Evolutionary conservation across 2,329 filamentous ascomycete species (phyloP), one percentile per base, ranked within the genome.

Genomic region (Cadophora sp.): DNA sequence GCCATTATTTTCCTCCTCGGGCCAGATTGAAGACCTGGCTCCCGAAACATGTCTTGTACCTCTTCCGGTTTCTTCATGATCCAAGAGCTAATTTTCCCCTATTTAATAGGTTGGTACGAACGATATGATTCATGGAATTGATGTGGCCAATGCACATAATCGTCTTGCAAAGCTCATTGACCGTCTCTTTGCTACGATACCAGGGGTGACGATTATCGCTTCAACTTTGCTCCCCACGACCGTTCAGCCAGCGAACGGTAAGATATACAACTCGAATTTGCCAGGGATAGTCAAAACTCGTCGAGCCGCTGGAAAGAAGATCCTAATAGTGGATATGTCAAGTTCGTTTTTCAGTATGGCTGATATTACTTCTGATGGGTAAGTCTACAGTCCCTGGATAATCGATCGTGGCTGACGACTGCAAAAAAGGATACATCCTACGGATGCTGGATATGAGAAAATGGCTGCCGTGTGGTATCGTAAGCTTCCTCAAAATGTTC

Each of bases 401-500:
- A 30, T 11, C 6, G n/a, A 27, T 48, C 43, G 13, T 3, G 20
- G 18, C 41, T 61, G 22, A 61, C 16, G 14, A 47, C 18, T 24
- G 22, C 13, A 4, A 20, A 20, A 27, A 16, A 61, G 58, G 6
- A 63, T 50, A 22, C 62, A 64, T 22, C 62, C 62, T 16, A 64
- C 62, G 11, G 63, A 59, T n/a, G 45, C 22, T 1, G 63, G 56
- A 4, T 65, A 30, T 13, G 22, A 41, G 30, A 65, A 65, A 30
- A 65, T 65, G 63, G 55, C 63, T 30, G 45, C 41, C 5, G 55
- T 60, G n/a, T 65, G 63, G 63, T 60, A 65, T 53, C 62, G 58
- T 39, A 51, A 51, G 59, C 22, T 27, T 20, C 18, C 20, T 22
- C n/a, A 11, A 11, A 1, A 13, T 13, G 20, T 20, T 5, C n/a